These are phyloP conservation scores for Suillus bovinus DNA, from an alignment of 768 basidiomycete species.

Conservation along the genomic window DNA sequence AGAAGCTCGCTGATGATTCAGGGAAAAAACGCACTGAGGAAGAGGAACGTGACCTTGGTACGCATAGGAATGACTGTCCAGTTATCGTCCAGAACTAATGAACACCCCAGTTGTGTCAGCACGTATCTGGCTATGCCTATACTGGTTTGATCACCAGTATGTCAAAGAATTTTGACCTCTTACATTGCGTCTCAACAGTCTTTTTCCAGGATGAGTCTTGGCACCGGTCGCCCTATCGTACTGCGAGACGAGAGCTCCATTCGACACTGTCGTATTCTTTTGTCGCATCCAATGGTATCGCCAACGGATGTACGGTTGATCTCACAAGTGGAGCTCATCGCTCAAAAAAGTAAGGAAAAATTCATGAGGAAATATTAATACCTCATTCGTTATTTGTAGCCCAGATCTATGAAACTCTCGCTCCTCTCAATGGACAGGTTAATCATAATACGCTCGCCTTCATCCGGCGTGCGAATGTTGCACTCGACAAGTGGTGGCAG, in stretches of 20 bases:
- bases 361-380: constrained; percentile 1
- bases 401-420: constrained; percentile 90
- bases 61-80: constrained; percentile 16
- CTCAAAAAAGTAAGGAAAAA: constrained; percentile 74
- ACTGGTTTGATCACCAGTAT: constrained; percentile 96
- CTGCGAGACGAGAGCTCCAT: constrained; percentile 89
- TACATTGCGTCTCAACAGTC: constrained; percentile 15
- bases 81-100: constrained; percentile 12
- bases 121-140: constrained; percentile 91
- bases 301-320: constrained; percentile 89
- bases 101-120: constrained; percentile 74
- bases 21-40: constrained; percentile 69
- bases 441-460: constrained; percentile 84
- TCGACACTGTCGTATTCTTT: constrained; percentile 76
- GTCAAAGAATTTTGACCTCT: constrained; percentile 28
- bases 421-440: constrained; percentile 83
- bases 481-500: constrained; percentile 88
- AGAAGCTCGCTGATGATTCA: constrained; percentile 80
- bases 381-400: constrained; percentile 45
- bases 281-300: constrained; percentile 84
- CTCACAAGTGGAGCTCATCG: constrained; percentile 86
- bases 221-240: constrained; percentile 88
- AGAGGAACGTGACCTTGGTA: constrained; percentile 86
- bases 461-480: constrained; percentile 82
- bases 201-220: constrained; percentile 77